phyloP scores from a whole-genome alignment of 208 protist species.

The Endotrypanum monterogeii region DNA sequence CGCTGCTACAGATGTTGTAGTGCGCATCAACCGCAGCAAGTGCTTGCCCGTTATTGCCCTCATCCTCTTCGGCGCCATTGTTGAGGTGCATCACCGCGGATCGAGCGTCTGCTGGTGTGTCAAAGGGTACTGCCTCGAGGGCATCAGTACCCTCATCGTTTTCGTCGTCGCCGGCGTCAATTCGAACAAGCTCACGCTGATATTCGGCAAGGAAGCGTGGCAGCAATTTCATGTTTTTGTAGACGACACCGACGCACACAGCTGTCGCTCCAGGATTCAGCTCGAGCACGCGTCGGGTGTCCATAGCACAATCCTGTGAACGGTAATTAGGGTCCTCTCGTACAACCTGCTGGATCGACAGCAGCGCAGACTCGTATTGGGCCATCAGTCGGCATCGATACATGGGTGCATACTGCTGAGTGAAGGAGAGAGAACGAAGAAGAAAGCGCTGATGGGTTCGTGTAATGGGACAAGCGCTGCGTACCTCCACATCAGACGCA shows the following conservation, averaged over 20 bases:
- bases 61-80: conserved; percentile 19
- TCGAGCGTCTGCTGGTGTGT: conserved; percentile 12
- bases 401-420: conserved; percentile 87
- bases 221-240: conserved; percentile 91
- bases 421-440: conserved; percentile 69
- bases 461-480: conserved; percentile 56
- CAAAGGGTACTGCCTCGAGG: conserved; percentile 7
- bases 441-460: conserved; percentile 86
- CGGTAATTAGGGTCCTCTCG: conserved; percentile 1
- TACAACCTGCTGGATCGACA: conserved; percentile 37
- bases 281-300: conserved; percentile 59
- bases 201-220: conserved; percentile 89
- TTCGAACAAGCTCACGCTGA: conserved; percentile 80
- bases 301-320: not conserved
- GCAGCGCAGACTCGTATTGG: conserved; percentile 43
- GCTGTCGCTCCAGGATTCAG: conserved; percentile 55
- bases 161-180: conserved; percentile 82
- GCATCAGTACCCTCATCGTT: conserved; percentile 32
- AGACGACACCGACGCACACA: conserved; percentile 80
- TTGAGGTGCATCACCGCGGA: not conserved
- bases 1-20: conserved; percentile 51
- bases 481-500: conserved; percentile 27
- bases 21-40: conserved; percentile 37
- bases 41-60: conserved; percentile 15
- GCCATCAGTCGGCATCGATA: conserved; percentile 71